Base-by-base conservation (phyloP, 2,329 filamentous ascomycete species). In the Aureobasidium sp. region DNA sequence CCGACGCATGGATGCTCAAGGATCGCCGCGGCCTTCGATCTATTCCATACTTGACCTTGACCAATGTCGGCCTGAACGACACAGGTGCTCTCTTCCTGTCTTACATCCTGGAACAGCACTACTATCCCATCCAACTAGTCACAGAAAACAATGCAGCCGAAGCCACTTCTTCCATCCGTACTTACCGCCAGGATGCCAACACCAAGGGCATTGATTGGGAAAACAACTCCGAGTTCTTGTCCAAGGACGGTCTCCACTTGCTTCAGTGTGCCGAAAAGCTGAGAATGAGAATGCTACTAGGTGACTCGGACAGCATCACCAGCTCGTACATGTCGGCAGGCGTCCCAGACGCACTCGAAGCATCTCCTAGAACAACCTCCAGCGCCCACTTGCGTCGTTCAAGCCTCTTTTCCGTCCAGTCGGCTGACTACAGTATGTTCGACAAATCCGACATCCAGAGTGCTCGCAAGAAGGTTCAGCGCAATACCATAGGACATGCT, bases 41-140 rank as follows among this genome's bases (percentile, higher is more conserved):
- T 1, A 68, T 77, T 17, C 75, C 76, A 6, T 77, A 75, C 66
- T 69, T 78, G 62, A 70, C 72, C 8, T 65, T 78, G 20, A 67
- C 63, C 31, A 66, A 76, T 41, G 70, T 70, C 14, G 68, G 66
- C 2, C 68, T 78, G 62, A 68, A 66, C 17, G 75, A 76, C 62
- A 66, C 70, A 20, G 75, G 73, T 15, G 76, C 74, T 1, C 66
- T 78, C 27, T 75, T 72, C 68, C 69, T 77, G 14, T 78, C 76
- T 1, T 75, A 75, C 65, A 58, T 77, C 6, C 59, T 78, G 20
- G 69, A 70, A 47, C 66, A 72, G 36, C 76, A 78, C 64, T 70
- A 73, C 65, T 73, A 67, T 57, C 76, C 76, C 0, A 68, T 66
- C 39, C 71, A 75, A 59, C 70, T 77, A 17, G 68, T 72, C 37